These are phyloP conservation scores for Moesziomyces globuligerus DNA, from an alignment of 1,284 basidiomycete species.

Conservation along the genomic window DNA sequence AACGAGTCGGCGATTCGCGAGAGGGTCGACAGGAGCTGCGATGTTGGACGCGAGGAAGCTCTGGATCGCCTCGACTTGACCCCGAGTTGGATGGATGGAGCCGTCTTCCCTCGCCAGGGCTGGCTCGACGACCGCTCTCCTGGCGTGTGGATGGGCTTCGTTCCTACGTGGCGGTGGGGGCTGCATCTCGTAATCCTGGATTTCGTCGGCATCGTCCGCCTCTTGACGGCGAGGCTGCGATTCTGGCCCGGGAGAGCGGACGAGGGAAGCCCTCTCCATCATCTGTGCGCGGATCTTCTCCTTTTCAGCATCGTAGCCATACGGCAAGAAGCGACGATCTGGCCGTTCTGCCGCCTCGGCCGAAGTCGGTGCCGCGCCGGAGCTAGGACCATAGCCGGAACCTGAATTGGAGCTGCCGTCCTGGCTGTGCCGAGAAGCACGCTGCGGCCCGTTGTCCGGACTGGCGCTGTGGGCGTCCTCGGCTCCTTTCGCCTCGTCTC, in stretches of 20 bases:
- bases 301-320: slow-evolving; percentile 45
- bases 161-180: slow-evolving; percentile 40
- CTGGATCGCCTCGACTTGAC: slow-evolving; percentile 39
- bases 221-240: slow-evolving; percentile 1
- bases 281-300: slow-evolving; percentile 39
- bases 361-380: slow-evolving; percentile 14
- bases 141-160: slow-evolving; percentile 39
- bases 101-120: slow-evolving; percentile 14
- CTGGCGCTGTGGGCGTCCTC: slow-evolving; percentile 24
- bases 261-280: slow-evolving; percentile 46
- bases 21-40: slow-evolving; percentile 29
- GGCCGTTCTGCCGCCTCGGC: slow-evolving; percentile 20
- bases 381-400: slow-evolving; percentile 25
- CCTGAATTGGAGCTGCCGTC: slow-evolving; percentile 36
- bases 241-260: slow-evolving; percentile 38
- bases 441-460: slow-evolving; percentile 14
- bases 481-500: slow-evolving; percentile 5
- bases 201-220: slow-evolving; percentile 1
- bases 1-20: slow-evolving; percentile 30
- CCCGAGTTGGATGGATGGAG: slow-evolving; percentile 27
- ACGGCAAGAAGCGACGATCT: slow-evolving; percentile 29
- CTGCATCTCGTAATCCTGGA: slow-evolving; percentile 30
- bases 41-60: slow-evolving; percentile 42
- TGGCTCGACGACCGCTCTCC: slow-evolving; percentile 12
- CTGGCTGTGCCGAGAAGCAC: slow-evolving; percentile 9